Percentiles rank a stretch among this genome's conserved stretches.
Evolutionary conservation across 139 green algal genomes (phyloP).

Genomic region (Volvox reticuliferus): DNA sequence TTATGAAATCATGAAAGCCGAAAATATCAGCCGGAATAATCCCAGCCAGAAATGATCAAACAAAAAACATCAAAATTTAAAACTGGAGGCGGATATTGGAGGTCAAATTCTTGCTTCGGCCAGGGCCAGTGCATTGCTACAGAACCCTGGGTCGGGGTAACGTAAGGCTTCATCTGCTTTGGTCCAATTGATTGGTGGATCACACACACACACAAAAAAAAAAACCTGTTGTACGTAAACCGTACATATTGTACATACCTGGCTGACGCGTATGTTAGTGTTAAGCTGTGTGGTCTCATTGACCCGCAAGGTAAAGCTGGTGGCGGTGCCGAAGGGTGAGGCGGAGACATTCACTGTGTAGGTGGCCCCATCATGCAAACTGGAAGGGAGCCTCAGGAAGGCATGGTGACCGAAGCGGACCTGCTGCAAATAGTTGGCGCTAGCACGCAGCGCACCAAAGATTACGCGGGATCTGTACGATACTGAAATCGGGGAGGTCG

Average conservation of each 20-base stretch:
- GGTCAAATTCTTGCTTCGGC: neutral
- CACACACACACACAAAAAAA: too few species aligned
- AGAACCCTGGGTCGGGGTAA: neutral
- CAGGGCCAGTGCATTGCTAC: neutral
- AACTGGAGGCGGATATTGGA: neutral
- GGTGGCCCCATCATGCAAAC: neutral
- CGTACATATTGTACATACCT: neutral
- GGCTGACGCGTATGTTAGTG: slow-evolving; percentile 48
- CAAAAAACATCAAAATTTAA: too few species aligned
- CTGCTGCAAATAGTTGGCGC: neutral
- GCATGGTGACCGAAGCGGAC: slow-evolving; percentile 29
- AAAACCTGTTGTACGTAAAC: too few species aligned
- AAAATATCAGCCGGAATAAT: neutral
- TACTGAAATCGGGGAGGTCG: neutral
- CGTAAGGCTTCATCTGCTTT: neutral
- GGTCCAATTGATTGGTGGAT: neutral
- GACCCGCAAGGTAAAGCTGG: neutral
- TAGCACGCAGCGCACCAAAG: neutral
- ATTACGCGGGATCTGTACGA: slow-evolving; percentile 36
- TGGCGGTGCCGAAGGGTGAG: neutral
- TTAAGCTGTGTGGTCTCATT: slow-evolving; percentile 12
- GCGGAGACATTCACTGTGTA: neutral
- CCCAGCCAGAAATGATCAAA: too few species aligned
- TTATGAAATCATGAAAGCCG: neutral
- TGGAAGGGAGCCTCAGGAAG: slow-evolving; percentile 26